Evolutionary conservation across 2,329 filamentous ascomycete genomes (phyloP).

Genomic region (Cytospora chrysosperma): DNA sequence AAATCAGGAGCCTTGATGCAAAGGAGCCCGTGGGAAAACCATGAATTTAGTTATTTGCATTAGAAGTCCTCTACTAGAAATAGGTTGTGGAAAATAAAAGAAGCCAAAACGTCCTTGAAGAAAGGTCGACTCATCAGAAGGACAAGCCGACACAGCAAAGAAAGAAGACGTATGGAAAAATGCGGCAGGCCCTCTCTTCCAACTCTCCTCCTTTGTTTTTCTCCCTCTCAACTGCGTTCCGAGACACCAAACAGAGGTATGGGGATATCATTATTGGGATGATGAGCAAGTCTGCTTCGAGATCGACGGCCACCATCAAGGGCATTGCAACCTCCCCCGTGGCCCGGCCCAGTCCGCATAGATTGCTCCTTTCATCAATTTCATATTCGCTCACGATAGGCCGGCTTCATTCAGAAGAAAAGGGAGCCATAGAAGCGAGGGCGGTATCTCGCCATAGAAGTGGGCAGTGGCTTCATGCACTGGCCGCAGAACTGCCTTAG

Average conservation of each 20-base stretch:
- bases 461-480: conserved; percentile 13
- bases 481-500: conserved; percentile 31
- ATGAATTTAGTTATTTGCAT: conserved; percentile 58
- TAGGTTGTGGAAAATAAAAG: conserved; percentile 39
- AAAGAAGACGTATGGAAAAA: conserved; percentile 30
- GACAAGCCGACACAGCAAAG: conserved; percentile 27
- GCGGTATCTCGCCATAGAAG: conserved; percentile 17
- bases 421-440: conserved; percentile 15
- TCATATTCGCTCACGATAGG: conserved; percentile 14
- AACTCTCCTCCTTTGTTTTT: conserved; percentile 18
- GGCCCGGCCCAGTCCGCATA: conserved; percentile 15
- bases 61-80: conserved; percentile 61
- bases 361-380: conserved; percentile 16
- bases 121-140: conserved; percentile 21
- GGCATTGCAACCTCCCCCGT: conserved; percentile 13
- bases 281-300: conserved; percentile 17
- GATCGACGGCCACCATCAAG: conserved; percentile 13
- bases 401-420: conserved; percentile 16
- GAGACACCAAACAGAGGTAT: conserved; percentile 20
- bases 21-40: conserved; percentile 24
- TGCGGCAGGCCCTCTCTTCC: conserved; percentile 19
- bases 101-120: conserved; percentile 30
- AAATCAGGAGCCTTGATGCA: not conserved
- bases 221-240: conserved; percentile 27
- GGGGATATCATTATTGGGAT: conserved; percentile 26